Evolutionary conservation across 2,329 filamentous ascomycete genomes (phyloP), one percentile per base, ranked within the genome.

Genomic region (Pseudogymnoascus sp.): DNA sequence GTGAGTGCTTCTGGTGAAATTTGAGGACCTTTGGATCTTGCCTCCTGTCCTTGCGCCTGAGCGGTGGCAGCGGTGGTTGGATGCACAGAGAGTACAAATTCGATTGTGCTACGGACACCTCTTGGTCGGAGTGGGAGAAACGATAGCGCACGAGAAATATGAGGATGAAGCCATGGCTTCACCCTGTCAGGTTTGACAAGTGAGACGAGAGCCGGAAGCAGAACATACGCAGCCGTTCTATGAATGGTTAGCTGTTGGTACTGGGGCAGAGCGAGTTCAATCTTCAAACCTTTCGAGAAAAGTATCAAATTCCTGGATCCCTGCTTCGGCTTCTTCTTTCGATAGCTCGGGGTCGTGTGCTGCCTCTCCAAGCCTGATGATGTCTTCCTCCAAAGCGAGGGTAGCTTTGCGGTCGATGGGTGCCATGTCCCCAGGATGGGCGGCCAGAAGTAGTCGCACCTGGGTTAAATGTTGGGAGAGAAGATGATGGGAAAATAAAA

Each of bases 31-130:
- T 80, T 76, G 61, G 74, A 73, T 49, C 74, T 70, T 5, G 71
- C 71, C 1, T 62, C 62, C 3, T 55, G 49, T 8, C 49, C 49
- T 40, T 9, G 58, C 4, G 21, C 14, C 58, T 60, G 18, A 4
- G 33, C 33, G 64, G 31, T 37, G 21, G 28, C 18, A 8, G 65
- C 61, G 52, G 64, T 71, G 35, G 69, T 73, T 0, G 87, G 83
- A 65, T 89, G 87, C 5, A 89, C 84, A 1, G 87, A 81, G 63
- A 89, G 88, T 37, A 91, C 79, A 69, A 90, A 90, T 69, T 90
- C 88, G 65, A 90, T 78, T 0, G 85, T 88, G 25, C 84, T 81
- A 35, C 88, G 81, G 12, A 91, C 85, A 16, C 88, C 88, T 65
- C 84, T 80, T 2, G 77, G 75, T 3, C 87, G 79, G 25, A 89